These are phyloP conservation scores for Argentina anserina DNA, from an alignment of 306 rosid genomes.

Conservation along the genomic window DNA sequence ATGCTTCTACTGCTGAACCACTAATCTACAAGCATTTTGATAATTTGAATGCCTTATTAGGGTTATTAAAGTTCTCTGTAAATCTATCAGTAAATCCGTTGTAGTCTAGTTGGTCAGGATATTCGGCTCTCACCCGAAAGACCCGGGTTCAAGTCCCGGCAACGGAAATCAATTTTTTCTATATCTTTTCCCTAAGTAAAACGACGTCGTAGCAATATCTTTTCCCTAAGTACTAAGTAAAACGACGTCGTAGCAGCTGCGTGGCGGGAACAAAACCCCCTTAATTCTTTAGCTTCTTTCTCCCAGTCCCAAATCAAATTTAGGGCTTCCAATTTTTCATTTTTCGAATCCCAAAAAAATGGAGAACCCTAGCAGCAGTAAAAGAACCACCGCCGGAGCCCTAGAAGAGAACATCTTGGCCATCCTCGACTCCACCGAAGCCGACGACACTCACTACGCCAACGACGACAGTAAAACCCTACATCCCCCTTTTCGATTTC, in stretches of 20 bases:
- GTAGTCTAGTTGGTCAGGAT: constrained; percentile 23
- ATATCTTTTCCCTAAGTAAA: neutral
- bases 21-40: too few relatives aligned
- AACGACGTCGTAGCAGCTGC: neutral
- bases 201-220: neutral
- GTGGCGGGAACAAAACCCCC: constrained; percentile 8
- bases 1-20: too few relatives aligned
- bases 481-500: neutral
- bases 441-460: constrained; percentile 62
- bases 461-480: constrained; percentile 52
- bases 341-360: constrained; percentile 14
- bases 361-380: constrained; percentile 36
- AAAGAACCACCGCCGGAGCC: constrained; percentile 34
- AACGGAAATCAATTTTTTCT: neutral
- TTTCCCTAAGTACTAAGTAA: neutral
- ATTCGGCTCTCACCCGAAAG: constrained; percentile 16
- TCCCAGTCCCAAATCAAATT: neutral
- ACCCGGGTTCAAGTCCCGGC: constrained; percentile 20
- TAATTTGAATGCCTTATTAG: too few relatives aligned
- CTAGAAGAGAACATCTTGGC: constrained; percentile 69
- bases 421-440: constrained; percentile 55
- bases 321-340: constrained; percentile 12
- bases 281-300: too few relatives aligned
- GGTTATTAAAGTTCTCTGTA: too few relatives aligned
- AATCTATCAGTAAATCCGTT: neutral